Evolutionary conservation across 441 rosid species (phyloP).

Genomic region (Bruguiera hainesii): DNA sequence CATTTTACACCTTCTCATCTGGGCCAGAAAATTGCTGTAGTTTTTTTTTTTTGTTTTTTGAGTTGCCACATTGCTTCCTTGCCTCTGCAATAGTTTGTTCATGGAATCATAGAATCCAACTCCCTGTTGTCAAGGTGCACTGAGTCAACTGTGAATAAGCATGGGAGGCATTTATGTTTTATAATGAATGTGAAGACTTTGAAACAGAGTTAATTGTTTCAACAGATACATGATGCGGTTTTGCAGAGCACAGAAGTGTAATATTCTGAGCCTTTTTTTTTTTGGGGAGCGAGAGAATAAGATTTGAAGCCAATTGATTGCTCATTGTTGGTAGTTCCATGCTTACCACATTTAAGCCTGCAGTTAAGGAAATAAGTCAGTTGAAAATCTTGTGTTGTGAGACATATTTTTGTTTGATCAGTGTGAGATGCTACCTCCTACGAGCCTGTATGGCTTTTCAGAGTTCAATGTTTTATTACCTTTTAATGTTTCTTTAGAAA

Average conservation of each 20-base stretch:
- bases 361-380: not conserved
- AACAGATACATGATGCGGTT: not conserved
- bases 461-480: too few relatives aligned
- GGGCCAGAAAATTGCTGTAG: not conserved
- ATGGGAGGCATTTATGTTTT: too few relatives aligned
- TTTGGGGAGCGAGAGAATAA: too few relatives aligned
- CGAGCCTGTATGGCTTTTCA: not conserved
- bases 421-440: not conserved
- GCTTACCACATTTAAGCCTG: not conserved
- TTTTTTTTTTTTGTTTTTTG: not conserved
- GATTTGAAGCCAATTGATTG: not conserved
- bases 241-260: not conserved
- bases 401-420: not conserved
- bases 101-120: too few relatives aligned
- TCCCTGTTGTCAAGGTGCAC: too few relatives aligned
- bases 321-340: not conserved
- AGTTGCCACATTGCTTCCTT: not conserved
- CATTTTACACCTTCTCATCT: constrained; percentile 4
- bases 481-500: not conserved
- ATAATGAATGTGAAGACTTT: not conserved
- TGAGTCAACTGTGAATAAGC: too few relatives aligned
- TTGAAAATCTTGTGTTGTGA: not conserved
- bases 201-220: not conserved
- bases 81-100: not conserved
- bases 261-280: too few relatives aligned